Evolutionary conservation across 2,329 filamentous ascomycete genomes (phyloP).

Genomic region (Arthrinium puccinioides): DNA sequence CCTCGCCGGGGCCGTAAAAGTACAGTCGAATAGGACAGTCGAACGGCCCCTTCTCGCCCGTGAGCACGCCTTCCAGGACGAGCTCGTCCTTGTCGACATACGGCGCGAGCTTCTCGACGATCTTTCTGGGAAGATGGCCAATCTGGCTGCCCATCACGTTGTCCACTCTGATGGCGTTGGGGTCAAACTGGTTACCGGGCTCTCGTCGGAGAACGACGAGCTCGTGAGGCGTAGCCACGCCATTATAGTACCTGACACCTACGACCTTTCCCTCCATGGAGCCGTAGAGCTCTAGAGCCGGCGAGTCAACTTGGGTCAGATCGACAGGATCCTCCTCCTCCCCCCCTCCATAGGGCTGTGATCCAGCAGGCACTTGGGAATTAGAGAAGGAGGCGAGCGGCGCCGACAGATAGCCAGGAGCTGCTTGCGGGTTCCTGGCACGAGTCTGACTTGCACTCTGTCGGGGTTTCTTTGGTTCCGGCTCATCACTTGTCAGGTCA

Average conservation of each 20-base stretch:
- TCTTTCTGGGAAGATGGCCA: slow-evolving; percentile 63
- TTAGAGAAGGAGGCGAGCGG: not conserved
- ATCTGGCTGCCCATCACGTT: slow-evolving; percentile 72
- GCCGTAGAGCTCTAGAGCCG: slow-evolving; percentile 38
- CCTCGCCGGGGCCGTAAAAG: slow-evolving; percentile 61
- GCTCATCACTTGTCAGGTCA: too few relatives aligned
- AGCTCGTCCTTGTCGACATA: slow-evolving; percentile 61
- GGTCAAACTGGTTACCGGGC: slow-evolving; percentile 58
- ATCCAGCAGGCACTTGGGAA: slow-evolving; percentile 5
- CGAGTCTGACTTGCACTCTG: not conserved
- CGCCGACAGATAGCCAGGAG: not conserved
- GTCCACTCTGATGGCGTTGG: slow-evolving; percentile 70
- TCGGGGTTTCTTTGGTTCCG: not conserved
- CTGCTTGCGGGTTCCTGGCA: too few relatives aligned
- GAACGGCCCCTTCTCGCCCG: slow-evolving; percentile 56
- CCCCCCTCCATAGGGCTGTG: slow-evolving; percentile 16
- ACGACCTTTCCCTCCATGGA: slow-evolving; percentile 48
- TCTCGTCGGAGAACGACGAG: slow-evolving; percentile 53
- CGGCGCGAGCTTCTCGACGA: slow-evolving; percentile 65
- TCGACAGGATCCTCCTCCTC: slow-evolving; percentile 33
- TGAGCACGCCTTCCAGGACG: slow-evolving; percentile 61
- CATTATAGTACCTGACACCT: slow-evolving; percentile 45
- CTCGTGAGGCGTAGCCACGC: slow-evolving; percentile 50
- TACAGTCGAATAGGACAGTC: slow-evolving; percentile 67
- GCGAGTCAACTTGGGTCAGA: slow-evolving; percentile 36